These are phyloP conservation scores for Chrysoporthe cubensis DNA, from an alignment of 2,329 filamentous ascomycete species.

Conservation along the genomic window DNA sequence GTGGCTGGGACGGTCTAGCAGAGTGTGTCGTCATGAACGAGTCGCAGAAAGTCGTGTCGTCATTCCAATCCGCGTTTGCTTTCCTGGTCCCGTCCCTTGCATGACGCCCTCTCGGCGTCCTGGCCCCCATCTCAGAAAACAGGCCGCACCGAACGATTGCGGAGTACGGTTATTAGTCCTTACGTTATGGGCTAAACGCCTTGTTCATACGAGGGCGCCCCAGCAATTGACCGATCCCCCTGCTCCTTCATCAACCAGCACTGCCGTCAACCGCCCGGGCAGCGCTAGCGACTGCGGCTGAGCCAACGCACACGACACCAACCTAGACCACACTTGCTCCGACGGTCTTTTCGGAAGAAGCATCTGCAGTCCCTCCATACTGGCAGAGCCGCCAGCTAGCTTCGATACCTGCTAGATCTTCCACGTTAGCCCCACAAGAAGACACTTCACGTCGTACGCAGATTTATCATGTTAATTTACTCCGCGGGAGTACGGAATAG, in stretches of 20 bases:
- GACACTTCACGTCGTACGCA: too few species aligned
- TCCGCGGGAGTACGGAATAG: too few species aligned
- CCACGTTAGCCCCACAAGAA: too few species aligned
- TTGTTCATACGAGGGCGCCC: too few species aligned
- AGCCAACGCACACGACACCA: background rate
- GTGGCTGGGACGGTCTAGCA: conserved; percentile 14
- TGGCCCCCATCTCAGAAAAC: background rate
- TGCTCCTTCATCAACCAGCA: too few species aligned
- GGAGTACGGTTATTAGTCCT: background rate
- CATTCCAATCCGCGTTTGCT: conserved; percentile 15
- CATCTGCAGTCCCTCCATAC: too few species aligned
- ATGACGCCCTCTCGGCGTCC: background rate
- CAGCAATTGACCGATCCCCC: too few species aligned
- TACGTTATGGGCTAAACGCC: background rate
- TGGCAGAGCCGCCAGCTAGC: too few species aligned
- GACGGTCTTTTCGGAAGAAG: background rate
- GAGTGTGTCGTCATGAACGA: conserved; percentile 24
- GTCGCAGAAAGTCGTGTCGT: conserved; percentile 26
- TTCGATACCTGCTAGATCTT: too few species aligned
- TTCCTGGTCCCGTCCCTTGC: conserved; percentile 4
- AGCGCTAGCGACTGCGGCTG: background rate
- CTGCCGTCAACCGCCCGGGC: background rate
- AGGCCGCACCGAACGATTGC: background rate
- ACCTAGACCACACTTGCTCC: background rate
- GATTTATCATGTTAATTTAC: too few species aligned